Percentiles rank a stretch among this genome's conserved stretches.
These are phyloP conservation scores for Cladosporium sp. DNA, from an alignment of 2,329 filamentous ascomycete genomes.

Conservation along the genomic window DNA sequence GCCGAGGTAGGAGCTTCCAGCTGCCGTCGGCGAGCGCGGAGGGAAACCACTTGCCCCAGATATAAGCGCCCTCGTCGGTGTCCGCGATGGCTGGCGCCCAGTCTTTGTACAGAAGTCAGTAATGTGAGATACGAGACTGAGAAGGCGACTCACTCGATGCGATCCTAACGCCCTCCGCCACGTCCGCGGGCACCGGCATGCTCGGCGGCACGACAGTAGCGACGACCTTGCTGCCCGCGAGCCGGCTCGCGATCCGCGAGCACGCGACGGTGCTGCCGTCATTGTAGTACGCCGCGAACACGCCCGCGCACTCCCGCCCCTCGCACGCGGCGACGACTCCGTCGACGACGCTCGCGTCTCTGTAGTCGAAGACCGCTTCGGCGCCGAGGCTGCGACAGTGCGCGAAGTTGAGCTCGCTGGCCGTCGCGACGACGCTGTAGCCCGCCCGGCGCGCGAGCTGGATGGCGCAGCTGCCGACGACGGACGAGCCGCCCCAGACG, in stretches of 20 bases:
- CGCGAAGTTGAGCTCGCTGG: slow-evolving; percentile 34
- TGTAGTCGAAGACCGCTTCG: slow-evolving; percentile 44
- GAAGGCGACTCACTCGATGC: neutral
- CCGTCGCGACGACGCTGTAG: slow-evolving; percentile 36
- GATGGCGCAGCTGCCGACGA: slow-evolving; percentile 46
- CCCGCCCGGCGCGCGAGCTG: slow-evolving; percentile 45
- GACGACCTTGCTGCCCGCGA: slow-evolving; percentile 12
- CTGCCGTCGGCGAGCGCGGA: slow-evolving; percentile 23
- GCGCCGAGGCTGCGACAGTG: slow-evolving; percentile 42
- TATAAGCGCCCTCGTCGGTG: slow-evolving; percentile 24
- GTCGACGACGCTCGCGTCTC: slow-evolving; percentile 29
- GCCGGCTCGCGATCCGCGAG: slow-evolving; percentile 10
- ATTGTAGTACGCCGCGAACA: slow-evolving; percentile 34
- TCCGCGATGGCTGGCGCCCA: slow-evolving; percentile 15
- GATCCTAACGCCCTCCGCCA: neutral
- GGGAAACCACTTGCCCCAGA: slow-evolving; percentile 29
- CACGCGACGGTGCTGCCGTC: slow-evolving; percentile 9
- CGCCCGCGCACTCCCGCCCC: slow-evolving; percentile 17
- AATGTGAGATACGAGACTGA: neutral
- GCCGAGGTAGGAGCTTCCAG: slow-evolving; percentile 20
- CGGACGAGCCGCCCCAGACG: slow-evolving; percentile 49
- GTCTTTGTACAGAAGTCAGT: slow-evolving; percentile 1
- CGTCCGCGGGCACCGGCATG: neutral
- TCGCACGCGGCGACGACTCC: slow-evolving; percentile 23
- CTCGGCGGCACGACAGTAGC: slow-evolving; percentile 14